phyloP scores from a whole-genome alignment of 768 basidiomycete genomes.

The Tubosaeta brunneosetosa region DNA sequence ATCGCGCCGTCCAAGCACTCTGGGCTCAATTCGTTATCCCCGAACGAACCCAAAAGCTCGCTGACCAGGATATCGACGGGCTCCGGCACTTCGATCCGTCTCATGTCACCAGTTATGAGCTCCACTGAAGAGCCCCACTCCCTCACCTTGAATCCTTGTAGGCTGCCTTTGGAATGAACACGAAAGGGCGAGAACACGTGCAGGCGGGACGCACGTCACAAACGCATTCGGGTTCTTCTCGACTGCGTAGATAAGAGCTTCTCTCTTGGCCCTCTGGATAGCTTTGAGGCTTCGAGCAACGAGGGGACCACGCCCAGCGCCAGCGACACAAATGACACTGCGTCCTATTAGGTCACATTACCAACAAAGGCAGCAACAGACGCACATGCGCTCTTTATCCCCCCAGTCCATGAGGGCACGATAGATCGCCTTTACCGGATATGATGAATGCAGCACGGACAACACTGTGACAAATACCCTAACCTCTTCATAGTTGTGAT shows the following conservation, averaged over 20 bases:
- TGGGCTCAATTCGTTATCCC: constrained; percentile 96
- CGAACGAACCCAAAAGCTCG: constrained; percentile 95
- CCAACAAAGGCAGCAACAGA: constrained; percentile 27
- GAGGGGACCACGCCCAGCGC: constrained; percentile 92
- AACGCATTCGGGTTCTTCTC: constrained; percentile 97
- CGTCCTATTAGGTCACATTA: constrained; percentile 14
- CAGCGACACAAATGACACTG: constrained; percentile 87
- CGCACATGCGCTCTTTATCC: constrained; percentile 54
- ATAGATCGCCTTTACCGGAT: constrained; percentile 61
- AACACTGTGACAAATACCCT: constrained; percentile 11
- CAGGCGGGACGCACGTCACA: constrained; percentile 69
- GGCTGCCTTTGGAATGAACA: constrained; percentile 39
- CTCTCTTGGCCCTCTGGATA: constrained; percentile 56
- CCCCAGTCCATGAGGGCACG: constrained; percentile 74
- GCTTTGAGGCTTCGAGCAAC: constrained; percentile 82
- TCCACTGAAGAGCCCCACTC: constrained; percentile 84
- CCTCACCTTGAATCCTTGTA: constrained; percentile 73
- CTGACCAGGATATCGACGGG: constrained; percentile 90
- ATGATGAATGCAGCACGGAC: constrained; percentile 7
- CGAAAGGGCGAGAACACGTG: constrained; percentile 5
- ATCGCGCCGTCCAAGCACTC: constrained; percentile 96
- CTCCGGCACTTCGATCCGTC: constrained; percentile 76
- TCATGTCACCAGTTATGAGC: constrained; percentile 94
- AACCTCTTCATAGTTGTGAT: constrained; percentile 91
- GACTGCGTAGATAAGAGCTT: constrained; percentile 75